Conservation (phyloP, 169 alveolate genomes). For the Eimeria necatrix region DNA sequence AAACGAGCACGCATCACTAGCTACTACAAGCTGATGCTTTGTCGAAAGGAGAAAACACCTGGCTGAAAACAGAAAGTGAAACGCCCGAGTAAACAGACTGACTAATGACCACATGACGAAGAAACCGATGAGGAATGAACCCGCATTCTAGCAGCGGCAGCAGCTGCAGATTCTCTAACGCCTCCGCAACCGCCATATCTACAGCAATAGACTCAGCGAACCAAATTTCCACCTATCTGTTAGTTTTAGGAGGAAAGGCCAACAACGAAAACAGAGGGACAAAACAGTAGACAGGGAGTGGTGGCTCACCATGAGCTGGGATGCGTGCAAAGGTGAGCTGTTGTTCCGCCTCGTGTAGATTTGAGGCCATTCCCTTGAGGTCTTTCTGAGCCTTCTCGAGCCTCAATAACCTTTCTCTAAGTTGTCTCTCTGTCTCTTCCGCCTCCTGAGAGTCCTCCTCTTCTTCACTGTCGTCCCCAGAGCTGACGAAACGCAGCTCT, state of each 20-base stretch:
- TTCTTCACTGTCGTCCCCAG: neutral
- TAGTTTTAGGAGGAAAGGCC: too few relatives aligned
- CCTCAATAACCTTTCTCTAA: neutral
- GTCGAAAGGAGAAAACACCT: neutral
- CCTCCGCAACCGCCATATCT: too few relatives aligned
- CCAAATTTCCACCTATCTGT: too few relatives aligned
- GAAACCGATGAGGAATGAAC: too few relatives aligned
- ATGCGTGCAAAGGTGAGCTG: conserved; percentile 12
- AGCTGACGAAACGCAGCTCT: conserved; percentile 10
- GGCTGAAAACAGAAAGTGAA: too few relatives aligned
- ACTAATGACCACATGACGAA: too few relatives aligned
- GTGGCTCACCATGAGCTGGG: neutral
- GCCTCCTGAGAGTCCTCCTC: conserved; percentile 13
- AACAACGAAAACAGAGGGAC: neutral
- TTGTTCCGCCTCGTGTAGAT: neutral
- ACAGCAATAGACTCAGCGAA: too few relatives aligned
- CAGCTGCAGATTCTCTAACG: too few relatives aligned
- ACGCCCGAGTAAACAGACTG: too few relatives aligned
- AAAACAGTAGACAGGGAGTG: neutral
- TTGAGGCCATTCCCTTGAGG: neutral
- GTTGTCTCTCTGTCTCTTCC: conserved; percentile 11
- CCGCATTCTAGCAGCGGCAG: too few relatives aligned
- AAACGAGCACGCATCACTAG: neutral
- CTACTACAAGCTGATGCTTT: neutral
- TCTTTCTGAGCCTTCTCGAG: neutral